phyloP scores from a whole-genome alignment of 2,329 filamentous ascomycete species.

The Colletotrichum tofieldiae region DNA sequence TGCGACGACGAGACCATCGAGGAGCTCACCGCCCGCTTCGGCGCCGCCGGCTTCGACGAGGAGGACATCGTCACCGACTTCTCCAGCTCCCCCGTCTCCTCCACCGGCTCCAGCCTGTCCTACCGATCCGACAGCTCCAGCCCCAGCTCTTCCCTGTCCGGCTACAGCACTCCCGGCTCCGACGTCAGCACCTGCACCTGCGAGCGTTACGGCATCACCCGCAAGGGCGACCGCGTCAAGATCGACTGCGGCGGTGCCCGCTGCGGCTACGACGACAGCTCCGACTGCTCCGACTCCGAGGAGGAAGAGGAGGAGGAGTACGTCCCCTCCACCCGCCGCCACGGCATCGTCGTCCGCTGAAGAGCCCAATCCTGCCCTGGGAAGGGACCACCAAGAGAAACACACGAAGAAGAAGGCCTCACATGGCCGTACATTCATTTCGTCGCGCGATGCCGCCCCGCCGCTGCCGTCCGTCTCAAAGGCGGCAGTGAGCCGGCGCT shows the following conservation, averaged over 20 bases:
- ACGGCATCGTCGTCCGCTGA: slow-evolving; percentile 73
- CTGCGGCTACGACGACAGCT: slow-evolving; percentile 85
- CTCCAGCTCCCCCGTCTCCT: slow-evolving; percentile 74
- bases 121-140: slow-evolving; percentile 82
- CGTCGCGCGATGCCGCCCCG: slow-evolving; percentile 36
- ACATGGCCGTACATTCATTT: slow-evolving; percentile 54
- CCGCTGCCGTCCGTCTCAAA: neutral
- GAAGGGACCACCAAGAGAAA: slow-evolving; percentile 32
- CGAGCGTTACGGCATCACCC: slow-evolving; percentile 96
- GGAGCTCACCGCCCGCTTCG: slow-evolving; percentile 84
- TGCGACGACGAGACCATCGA: slow-evolving; percentile 80
- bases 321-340: slow-evolving; percentile 70
- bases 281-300: slow-evolving; percentile 73
- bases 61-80: slow-evolving; percentile 71
- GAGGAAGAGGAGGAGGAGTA: slow-evolving; percentile 66
- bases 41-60: slow-evolving; percentile 71
- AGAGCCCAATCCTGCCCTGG: slow-evolving; percentile 26
- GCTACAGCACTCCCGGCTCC: slow-evolving; percentile 84
- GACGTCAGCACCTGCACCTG: slow-evolving; percentile 89
- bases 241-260: slow-evolving; percentile 93
- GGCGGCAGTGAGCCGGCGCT: slow-evolving; percentile 14
- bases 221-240: slow-evolving; percentile 93
- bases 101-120: slow-evolving; percentile 79
- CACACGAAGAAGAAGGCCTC: slow-evolving; percentile 41
- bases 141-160: slow-evolving; percentile 80